Conservation (phyloP, 73 alveolate species). For the Paramecium tetraurelia region DNA sequence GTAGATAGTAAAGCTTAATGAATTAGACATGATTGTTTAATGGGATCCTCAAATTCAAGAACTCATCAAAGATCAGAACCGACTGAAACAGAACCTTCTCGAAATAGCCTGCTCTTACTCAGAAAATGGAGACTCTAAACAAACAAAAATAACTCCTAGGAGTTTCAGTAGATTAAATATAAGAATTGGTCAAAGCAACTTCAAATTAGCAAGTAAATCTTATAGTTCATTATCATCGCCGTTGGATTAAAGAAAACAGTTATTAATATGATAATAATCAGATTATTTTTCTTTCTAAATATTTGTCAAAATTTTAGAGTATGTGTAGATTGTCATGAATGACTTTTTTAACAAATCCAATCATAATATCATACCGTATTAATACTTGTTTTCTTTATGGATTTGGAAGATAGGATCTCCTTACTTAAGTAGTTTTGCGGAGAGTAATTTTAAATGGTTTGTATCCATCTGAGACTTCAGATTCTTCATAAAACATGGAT, state of each 20-base stretch:
- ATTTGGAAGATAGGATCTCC: neutral
- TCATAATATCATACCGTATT: neutral
- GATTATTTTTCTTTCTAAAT: neutral
- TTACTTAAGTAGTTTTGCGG: neutral
- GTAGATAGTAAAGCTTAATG: neutral
- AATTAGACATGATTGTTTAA: neutral
- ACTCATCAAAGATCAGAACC: neutral
- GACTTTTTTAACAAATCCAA: constrained; percentile 3
- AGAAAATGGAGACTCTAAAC: neutral
- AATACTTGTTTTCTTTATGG: constrained; percentile 9
- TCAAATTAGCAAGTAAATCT: neutral
- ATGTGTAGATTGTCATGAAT: neutral
- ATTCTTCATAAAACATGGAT: neutral
- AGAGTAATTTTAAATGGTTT: neutral
- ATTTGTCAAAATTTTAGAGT: constrained; percentile 15
- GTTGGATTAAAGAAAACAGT: neutral
- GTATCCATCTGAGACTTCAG: neutral
- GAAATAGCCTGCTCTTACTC: neutral
- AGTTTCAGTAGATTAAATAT: neutral
- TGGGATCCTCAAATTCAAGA: neutral
- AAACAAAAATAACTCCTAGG: constrained; percentile 16
- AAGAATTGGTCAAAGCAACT: neutral
- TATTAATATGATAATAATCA: neutral
- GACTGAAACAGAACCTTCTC: neutral
- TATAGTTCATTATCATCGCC: constrained; percentile 24